Evolutionary conservation across 2,329 filamentous ascomycete genomes (phyloP).

Genomic region (Hansfordia pulvinata): DNA sequence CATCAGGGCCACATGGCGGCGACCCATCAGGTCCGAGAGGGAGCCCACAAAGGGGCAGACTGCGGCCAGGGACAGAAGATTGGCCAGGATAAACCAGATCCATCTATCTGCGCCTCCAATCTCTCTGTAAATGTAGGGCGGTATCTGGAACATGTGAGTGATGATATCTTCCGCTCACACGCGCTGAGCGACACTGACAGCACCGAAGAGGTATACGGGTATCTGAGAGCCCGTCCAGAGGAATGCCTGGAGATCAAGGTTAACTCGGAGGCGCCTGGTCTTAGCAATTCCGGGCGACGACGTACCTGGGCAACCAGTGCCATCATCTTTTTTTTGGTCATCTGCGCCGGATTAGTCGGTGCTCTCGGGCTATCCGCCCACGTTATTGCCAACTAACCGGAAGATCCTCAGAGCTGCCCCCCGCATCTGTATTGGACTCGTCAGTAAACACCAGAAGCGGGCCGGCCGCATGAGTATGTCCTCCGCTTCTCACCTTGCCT

Average conservation of each 20-base stretch:
- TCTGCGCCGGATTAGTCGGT: no score
- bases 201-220: constrained; percentile 35
- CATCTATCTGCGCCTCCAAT: constrained; percentile 46
- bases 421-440: no score
- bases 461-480: no score
- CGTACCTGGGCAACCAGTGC: constrained; percentile 16
- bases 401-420: no score
- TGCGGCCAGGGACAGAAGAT: constrained; percentile 41
- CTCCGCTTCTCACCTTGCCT: no score
- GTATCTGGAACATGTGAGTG: constrained; percentile 21
- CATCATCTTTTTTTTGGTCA: constrained; percentile 3
- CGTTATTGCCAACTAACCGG: no score
- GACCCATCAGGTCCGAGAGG: constrained; percentile 48
- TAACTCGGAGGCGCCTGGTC: constrained; percentile 19
- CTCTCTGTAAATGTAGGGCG: constrained; percentile 42
- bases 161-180: not conserved
- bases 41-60: constrained; percentile 53
- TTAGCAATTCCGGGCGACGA: constrained; percentile 32
- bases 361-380: no score
- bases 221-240: constrained; percentile 48
- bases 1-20: constrained; percentile 41
- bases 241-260: constrained; percentile 33
- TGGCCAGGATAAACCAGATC: constrained; percentile 43
- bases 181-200: constrained; percentile 13
- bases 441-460: no score